Evolutionary conservation across 805 yeast genomes (phyloP), one percentile per base, ranked within the genome.

Genomic region (Candida coquimbonensis): DNA sequence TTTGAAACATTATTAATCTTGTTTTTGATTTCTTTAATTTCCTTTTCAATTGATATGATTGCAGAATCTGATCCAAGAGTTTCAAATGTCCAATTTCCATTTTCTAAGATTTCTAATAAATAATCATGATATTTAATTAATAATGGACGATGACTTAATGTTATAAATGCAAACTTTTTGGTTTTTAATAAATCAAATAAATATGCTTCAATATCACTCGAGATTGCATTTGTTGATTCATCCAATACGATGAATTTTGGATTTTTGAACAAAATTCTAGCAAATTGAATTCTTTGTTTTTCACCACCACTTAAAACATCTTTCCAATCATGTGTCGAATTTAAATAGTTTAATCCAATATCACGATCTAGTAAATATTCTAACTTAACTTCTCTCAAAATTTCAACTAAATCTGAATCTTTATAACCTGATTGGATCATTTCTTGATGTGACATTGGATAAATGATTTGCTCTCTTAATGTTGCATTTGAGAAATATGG

Each of bases 261-360:
- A 44, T 77, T 76, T 60, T 84, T 87, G 67, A 83, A 87, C 53
- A 89, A 67, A 3, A 89, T 77, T 55, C 96, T 74, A 0, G 97
- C 96, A 68, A 89, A 85, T 63, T 87, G 80, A 62, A 89, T 75
- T 60, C 96, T 78, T 69, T 89, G 97, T 65, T 87, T 83, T 63
- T 89, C 97, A 47, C 97, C 97, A n/a, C 97, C 97, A 64, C 93
- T 83, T 52, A 89, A 74, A n/a, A 89, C 83, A 60, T 85, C 95
- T 57, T 82, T 82, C 96, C 96, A 89, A 53, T 81, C 87, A 48
- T 82, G 74, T 11, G 64, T 54, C 6, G 71, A 60, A 51, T 72
- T 68, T 31, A 72, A 61, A 50, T 68, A 69, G 34, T 65, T 65
- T 65, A 74, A 64, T 11, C 81, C 81, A 17, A 66, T 68, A 45